These are phyloP conservation scores for Malania oleifera DNA, from an alignment of 164 flowering plant genomes.

Conservation along the genomic window DNA sequence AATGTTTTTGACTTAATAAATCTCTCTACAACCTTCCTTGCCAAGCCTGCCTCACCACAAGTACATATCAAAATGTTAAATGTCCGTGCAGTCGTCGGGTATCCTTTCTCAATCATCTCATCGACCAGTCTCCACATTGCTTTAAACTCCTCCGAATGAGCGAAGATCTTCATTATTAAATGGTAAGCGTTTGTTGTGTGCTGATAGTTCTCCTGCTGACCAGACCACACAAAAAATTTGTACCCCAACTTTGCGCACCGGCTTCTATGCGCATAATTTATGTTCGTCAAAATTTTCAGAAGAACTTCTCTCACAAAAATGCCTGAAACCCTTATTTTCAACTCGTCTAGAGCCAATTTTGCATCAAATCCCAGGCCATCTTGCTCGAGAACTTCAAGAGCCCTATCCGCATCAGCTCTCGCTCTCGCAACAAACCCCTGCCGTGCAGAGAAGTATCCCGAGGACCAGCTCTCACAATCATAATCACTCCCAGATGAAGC, in stretches of 20 bases:
- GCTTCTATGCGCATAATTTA: conserved; percentile 33
- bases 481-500: background rate
- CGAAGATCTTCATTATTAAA: conserved; percentile 72
- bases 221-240: conserved; percentile 81
- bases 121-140: conserved; percentile 83
- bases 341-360: conserved; percentile 41
- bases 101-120: conserved; percentile 79
- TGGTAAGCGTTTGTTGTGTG: conserved; percentile 68
- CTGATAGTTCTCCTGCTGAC: conserved; percentile 47
- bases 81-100: conserved; percentile 60
- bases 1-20: conserved; percentile 72
- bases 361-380: conserved; percentile 77
- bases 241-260: conserved; percentile 63
- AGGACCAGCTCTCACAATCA: conserved; percentile 2
- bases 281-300: conserved; percentile 39
- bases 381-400: conserved; percentile 51
- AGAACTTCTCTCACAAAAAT: conserved; percentile 70
- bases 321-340: conserved; percentile 45
- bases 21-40: conserved; percentile 66
- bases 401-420: conserved; percentile 37
- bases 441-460: conserved; percentile 13
- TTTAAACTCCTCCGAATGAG: conserved; percentile 62
- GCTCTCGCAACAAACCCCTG: conserved; percentile 25
- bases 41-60: conserved; percentile 73
- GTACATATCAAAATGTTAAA: conserved; percentile 78